These are phyloP conservation scores for Chytriomyces hyalinus DNA, from an alignment of 192 early-diverging fungal genomes.

Conservation along the genomic window DNA sequence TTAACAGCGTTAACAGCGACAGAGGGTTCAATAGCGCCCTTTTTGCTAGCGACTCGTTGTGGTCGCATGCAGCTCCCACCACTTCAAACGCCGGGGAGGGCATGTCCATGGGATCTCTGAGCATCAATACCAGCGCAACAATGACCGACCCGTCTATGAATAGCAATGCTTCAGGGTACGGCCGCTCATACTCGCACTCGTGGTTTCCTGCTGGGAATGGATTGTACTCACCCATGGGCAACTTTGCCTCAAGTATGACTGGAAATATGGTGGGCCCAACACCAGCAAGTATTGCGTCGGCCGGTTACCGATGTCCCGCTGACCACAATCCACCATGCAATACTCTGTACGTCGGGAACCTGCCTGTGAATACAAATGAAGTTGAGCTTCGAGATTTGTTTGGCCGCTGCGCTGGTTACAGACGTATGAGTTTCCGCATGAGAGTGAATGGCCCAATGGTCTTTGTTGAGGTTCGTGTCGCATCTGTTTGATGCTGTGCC, in stretches of 20 bases:
- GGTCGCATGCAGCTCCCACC: background rate
- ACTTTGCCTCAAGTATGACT: conserved; percentile 30
- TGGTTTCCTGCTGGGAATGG: too few relatives aligned
- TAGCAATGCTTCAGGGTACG: too few relatives aligned
- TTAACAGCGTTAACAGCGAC: conserved; percentile 19
- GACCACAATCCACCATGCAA: conserved; percentile 99
- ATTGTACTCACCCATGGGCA: too few relatives aligned
- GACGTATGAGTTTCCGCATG: conserved; percentile 84
- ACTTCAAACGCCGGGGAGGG: too few relatives aligned
- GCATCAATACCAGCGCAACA: too few relatives aligned
- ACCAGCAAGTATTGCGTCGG: conserved; percentile 19
- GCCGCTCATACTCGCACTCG: too few relatives aligned
- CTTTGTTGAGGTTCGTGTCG: conserved; percentile 82
- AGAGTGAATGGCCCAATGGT: conserved; percentile 97
- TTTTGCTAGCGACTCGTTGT: conserved; percentile 52
- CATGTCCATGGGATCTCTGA: too few relatives aligned
- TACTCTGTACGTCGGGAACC: conserved; percentile 97
- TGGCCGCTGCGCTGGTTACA: conserved; percentile 81
- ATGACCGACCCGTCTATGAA: too few relatives aligned
- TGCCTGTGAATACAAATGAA: conserved; percentile 85
- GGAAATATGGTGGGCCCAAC: background rate
- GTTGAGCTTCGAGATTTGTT: conserved; percentile 89
- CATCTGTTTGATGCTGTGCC: conserved; percentile 5
- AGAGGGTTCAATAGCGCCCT: conserved; percentile 57
- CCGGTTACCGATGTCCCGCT: conserved; percentile 45